Conservation (phyloP, 148 eudicot species). For the Fagopyrum homotropicum region DNA sequence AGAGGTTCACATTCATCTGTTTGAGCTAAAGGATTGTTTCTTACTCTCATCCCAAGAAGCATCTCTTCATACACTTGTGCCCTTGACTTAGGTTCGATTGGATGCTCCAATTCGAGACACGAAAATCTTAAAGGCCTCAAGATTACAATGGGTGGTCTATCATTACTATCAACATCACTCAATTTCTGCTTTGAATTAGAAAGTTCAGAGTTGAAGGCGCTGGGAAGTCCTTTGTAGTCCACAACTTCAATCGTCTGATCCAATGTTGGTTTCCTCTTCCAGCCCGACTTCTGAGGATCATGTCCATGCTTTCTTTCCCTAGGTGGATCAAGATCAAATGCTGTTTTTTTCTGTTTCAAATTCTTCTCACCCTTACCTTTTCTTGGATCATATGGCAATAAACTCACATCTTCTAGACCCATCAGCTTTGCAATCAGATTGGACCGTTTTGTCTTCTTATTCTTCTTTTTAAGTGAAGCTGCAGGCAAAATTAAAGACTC, state of each 20-base stretch:
- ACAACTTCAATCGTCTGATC: neutral
- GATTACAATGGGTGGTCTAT: conserved; percentile 41
- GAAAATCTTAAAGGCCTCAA: conserved; percentile 32
- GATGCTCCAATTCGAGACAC: conserved; percentile 17
- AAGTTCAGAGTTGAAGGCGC: neutral
- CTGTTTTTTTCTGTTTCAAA: conserved; percentile 21
- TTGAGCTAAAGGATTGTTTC: conserved; percentile 16
- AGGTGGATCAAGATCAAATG: conserved; percentile 18
- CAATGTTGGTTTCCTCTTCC: too few relatives aligned
- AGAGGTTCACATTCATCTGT: conserved; percentile 5
- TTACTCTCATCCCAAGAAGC: conserved; percentile 11
- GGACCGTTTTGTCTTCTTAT: conserved; percentile 20
- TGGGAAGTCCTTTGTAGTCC: conserved; percentile 20
- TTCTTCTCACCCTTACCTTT: conserved; percentile 19
- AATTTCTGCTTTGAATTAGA: conserved; percentile 11
- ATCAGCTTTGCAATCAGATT: conserved; percentile 54
- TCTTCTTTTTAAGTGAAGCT: conserved; percentile 21
- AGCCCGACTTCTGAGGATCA: too few relatives aligned
- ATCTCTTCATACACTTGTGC: conserved; percentile 14
- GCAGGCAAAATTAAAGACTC: neutral
- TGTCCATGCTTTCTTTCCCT: too few relatives aligned
- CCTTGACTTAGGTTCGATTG: conserved; percentile 10
- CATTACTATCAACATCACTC: conserved; percentile 12
- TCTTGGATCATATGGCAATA: conserved; percentile 9
- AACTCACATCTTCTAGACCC: conserved; percentile 41